Percentiles rank a stretch among this genome's conserved stretches.
These are phyloP conservation scores for Canariomyces notabilis DNA, from an alignment of 2,329 filamentous ascomycete genomes.

Conservation along the genomic window DNA sequence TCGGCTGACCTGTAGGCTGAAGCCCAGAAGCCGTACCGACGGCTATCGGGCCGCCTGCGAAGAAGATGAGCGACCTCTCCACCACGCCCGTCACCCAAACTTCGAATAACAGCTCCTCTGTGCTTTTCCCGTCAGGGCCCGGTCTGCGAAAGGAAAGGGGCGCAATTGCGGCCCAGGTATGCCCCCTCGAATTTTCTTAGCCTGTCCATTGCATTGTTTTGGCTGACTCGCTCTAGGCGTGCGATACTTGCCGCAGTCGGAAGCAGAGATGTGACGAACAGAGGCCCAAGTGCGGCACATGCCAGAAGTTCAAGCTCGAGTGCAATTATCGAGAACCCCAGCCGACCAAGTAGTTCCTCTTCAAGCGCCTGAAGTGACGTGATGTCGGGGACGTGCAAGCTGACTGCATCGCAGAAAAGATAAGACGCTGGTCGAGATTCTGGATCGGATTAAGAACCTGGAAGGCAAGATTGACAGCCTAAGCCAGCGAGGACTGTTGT, in stretches of 20 bases:
- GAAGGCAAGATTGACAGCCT: conserved; percentile 51
- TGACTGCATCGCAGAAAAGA: conserved; percentile 47
- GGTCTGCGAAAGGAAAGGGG: conserved; percentile 40
- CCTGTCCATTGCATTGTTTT: not conserved
- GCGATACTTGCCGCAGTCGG: conserved; percentile 54
- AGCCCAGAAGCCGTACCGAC: not conserved
- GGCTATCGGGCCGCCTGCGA: not conserved
- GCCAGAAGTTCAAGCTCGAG: conserved; percentile 51
- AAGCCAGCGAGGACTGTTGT: conserved; percentile 20
- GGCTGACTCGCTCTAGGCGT: conserved; percentile 37
- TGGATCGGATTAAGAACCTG: conserved; percentile 50
- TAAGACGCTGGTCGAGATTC: conserved; percentile 56
- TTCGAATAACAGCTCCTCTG: conserved; percentile 6
- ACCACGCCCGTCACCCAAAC: conserved; percentile 11
- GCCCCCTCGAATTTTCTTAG: conserved; percentile 5
- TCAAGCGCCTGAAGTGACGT: not conserved
- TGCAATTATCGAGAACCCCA: conserved; percentile 57
- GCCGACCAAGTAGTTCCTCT: conserved; percentile 55
- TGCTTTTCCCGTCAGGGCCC: conserved; percentile 2
- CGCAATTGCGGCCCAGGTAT: conserved; percentile 44
- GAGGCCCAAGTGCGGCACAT: conserved; percentile 56
- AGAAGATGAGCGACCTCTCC: conserved; percentile 16
- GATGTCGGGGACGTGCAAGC: conserved; percentile 4
- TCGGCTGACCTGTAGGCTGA: not conserved
- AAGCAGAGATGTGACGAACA: conserved; percentile 63